phyloP scores from a whole-genome alignment of 345 rosid genomes.

The Salix dunnii region DNA sequence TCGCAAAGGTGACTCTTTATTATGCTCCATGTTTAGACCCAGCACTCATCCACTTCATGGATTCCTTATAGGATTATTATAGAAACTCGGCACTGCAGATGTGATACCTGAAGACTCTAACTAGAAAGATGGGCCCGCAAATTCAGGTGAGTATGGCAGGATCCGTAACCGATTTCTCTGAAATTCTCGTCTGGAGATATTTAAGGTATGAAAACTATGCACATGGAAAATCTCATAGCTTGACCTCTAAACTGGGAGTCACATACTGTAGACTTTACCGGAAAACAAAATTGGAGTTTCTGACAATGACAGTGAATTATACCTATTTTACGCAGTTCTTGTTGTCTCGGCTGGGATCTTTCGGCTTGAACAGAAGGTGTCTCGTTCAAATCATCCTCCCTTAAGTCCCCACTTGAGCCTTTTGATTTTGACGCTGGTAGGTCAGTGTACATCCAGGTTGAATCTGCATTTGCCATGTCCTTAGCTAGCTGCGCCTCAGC shows the following conservation, averaged over 20 bases:
- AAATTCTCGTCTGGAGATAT: background rate
- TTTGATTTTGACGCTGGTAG: slow-evolving; percentile 12
- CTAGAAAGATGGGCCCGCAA: background rate
- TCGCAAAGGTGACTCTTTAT: too few relatives aligned
- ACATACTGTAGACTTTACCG: background rate
- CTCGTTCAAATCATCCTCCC: slow-evolving; percentile 34
- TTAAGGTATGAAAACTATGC: background rate
- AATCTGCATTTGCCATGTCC: slow-evolving; percentile 39
- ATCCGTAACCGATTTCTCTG: background rate
- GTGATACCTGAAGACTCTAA: too few relatives aligned
- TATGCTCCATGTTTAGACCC: too few relatives aligned
- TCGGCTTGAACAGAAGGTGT: slow-evolving; percentile 17
- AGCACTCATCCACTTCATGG: too few relatives aligned
- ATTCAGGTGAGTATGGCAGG: background rate
- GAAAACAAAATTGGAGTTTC: background rate
- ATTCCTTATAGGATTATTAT: too few relatives aligned
- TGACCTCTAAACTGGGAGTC: background rate
- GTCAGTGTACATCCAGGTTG: slow-evolving; percentile 15
- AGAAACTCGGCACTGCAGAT: too few relatives aligned
- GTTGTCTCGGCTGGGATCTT: slow-evolving; percentile 26
- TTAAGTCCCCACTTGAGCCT: slow-evolving; percentile 15
- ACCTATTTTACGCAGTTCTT: slow-evolving; percentile 42
- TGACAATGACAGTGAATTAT: background rate
- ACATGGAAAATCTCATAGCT: background rate
- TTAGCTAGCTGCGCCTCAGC: slow-evolving; percentile 46